Evolutionary conservation across 768 basidiomycete genomes (phyloP), one percentile per base, ranked within the genome.

Genomic region (Trichaptum fuscoviolaceum): DNA sequence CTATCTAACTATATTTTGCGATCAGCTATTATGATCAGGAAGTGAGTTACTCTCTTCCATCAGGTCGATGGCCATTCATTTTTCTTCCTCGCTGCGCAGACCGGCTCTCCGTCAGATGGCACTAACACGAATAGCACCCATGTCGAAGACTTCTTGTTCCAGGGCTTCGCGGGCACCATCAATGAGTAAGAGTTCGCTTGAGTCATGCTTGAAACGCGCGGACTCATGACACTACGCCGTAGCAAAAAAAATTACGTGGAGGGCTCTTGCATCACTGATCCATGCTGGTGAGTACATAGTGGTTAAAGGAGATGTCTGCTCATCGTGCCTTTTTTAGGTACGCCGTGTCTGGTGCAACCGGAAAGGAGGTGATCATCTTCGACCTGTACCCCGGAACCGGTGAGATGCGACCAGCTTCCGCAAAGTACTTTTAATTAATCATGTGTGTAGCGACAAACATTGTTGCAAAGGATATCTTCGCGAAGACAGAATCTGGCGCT

Each of bases 11-110:
- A 25, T 58, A 42, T 26, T 57, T 27, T 52, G 2, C 57, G 18
- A n/a, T 35, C 58, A 88, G 86, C 74, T 89, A 88, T 69, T 86
- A 84, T 85, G 85, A 88, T 67, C 86, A 87, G 74, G 79, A 76
- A 18, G 84, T 84, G 70, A 63, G 77, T 73, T 6, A 12, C 3
- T 61, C 25, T 25, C 5, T 52, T 52, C 42, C 20, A 20, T 52
- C 42, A 15, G 42, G 42, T 12, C 20, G 42, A 52, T 20, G 42
- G 20, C 3, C 15, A 52, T 52, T 52, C 12, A 52, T 52, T 52
- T 12, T 52, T 15, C n/a, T 52, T 30, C 30, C 15, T 52, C 52
- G 15, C 36, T 35, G 36, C 20, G 35, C 34, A 73, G 77, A 63
- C 77, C 61, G 84, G 84, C 18, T 76, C 83, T 1, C 70, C 71